Evolutionary conservation across 768 basidiomycete species (phyloP), one percentile per base, ranked within the genome.

Genomic region (Steccherinum ochraceum): DNA sequence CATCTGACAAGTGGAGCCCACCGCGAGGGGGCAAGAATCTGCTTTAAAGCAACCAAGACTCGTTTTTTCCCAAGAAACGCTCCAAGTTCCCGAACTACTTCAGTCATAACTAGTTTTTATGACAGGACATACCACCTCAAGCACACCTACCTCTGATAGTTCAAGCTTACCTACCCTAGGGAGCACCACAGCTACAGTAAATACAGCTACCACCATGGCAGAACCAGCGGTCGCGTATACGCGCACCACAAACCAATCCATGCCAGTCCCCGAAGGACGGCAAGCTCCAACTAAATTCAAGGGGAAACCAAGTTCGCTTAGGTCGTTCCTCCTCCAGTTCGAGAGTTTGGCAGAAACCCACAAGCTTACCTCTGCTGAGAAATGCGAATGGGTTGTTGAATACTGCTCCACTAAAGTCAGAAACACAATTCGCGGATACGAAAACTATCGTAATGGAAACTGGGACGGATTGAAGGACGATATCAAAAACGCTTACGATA

Each of bases 361-460:
- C 16, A 16, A 35, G 16, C 16, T 35, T 7, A 16, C 7, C 16
- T 35, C 42, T 10, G 18, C 10, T 5, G 42, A 44, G 42, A 44
- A 44, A 23, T 19, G 23, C n/a, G 18, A 44, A 5, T 7, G 7
- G 18, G 23, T 18, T 7, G 23, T 5, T 7, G 23, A 44, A 7
- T 53, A 53, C 19, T 53, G 47, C 27, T 53, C 47, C n/a, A 13
- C 25, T 12, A 26, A 27, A 16, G 30, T 53, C 10, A 20, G 23
- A 5, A 41, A 53, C 21, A 26, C 48, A 12, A 44, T 53, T 30
- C 26, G 49, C 30, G 52, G 46, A 1, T 26, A 48, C 4, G 1
- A 12, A 3, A 44, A 42, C 30, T 49, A 43, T 25, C 3, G 18
- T 5, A 1, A 10, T n/a, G 19, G 19, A 5, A 26, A 43, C 18